A percentile compares a stretch with the other conserved stretches of the same genome.
Conservation (phyloP, 225 moss, liverwort and hornwort genomes). For the Pseudoscleropodium purum region DNA sequence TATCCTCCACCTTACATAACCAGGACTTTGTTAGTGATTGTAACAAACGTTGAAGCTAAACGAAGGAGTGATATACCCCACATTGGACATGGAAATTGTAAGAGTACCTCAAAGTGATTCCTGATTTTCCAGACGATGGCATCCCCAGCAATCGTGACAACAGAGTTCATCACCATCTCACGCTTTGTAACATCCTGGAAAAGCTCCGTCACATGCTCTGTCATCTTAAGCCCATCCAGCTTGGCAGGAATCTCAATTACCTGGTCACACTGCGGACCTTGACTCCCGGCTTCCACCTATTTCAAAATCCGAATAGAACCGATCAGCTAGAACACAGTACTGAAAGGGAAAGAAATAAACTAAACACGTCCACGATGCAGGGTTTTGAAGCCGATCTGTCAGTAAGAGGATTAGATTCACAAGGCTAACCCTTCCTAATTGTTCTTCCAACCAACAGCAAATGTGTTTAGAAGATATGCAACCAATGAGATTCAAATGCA, state of each 20-base stretch:
- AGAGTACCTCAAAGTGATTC: conserved; percentile 76
- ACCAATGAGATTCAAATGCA: neutral
- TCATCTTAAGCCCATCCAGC: conserved; percentile 86
- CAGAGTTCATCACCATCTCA: conserved; percentile 78
- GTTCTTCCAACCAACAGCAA: neutral
- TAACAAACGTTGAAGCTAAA: neutral
- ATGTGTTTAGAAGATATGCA: neutral
- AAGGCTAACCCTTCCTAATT: neutral
- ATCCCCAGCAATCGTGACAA: conserved; percentile 79
- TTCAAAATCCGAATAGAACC: neutral
- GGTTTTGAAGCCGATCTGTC: neutral
- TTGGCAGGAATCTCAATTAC: conserved; percentile 73
- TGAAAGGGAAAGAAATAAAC: neutral
- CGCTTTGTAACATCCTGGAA: conserved; percentile 85
- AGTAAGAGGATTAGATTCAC: neutral
- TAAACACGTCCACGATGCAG: neutral
- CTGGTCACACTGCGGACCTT: conserved; percentile 49
- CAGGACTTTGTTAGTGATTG: neutral
- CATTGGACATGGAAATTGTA: neutral
- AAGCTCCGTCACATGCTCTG: conserved; percentile 68
- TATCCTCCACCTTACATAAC: neutral
- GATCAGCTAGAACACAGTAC: neutral
- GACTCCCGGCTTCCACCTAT: conserved; percentile 71
- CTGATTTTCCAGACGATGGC: conserved; percentile 79
- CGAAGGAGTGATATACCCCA: neutral